Conservation (phyloP, 495 filamentous ascomycete species). For the Xylaria curta region DNA sequence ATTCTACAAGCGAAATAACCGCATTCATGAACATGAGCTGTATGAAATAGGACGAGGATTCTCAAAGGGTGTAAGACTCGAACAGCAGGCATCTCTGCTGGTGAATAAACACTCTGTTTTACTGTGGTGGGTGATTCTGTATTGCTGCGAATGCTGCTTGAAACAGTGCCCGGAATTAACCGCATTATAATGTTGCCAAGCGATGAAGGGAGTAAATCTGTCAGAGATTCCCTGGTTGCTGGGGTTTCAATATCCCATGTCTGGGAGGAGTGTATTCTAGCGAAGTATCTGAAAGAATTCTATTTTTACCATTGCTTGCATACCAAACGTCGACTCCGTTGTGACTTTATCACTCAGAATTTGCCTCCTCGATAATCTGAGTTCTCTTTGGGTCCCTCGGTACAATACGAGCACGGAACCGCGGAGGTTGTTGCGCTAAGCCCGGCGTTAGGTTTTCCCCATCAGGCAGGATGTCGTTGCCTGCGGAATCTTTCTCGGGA, state of each 20-base stretch:
- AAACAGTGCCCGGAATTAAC: too few species aligned
- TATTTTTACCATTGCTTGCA: neutral
- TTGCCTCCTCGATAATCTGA: constrained; percentile 2
- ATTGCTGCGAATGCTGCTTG: neutral
- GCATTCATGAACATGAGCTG: neutral
- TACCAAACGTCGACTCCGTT: neutral
- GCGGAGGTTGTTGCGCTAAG: neutral
- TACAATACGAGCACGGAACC: neutral
- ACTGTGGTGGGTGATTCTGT: neutral
- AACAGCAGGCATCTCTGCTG: neutral
- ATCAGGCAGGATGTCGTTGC: neutral
- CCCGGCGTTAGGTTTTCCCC: neutral
- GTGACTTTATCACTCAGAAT: neutral
- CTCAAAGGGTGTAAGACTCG: neutral
- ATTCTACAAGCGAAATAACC: neutral
- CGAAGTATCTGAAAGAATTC: neutral
- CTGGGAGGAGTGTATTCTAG: neutral
- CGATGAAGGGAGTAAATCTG: too few species aligned
- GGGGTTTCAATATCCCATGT: neutral
- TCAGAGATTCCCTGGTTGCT: neutral
- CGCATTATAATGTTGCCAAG: neutral
- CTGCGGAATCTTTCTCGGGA: neutral
- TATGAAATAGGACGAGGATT: neutral
- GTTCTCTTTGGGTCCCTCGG: neutral
- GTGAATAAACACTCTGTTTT: neutral